phyloP scores from a whole-genome alignment of 2,329 filamentous ascomycete genomes.

The Aspergillus vadensis region DNA sequence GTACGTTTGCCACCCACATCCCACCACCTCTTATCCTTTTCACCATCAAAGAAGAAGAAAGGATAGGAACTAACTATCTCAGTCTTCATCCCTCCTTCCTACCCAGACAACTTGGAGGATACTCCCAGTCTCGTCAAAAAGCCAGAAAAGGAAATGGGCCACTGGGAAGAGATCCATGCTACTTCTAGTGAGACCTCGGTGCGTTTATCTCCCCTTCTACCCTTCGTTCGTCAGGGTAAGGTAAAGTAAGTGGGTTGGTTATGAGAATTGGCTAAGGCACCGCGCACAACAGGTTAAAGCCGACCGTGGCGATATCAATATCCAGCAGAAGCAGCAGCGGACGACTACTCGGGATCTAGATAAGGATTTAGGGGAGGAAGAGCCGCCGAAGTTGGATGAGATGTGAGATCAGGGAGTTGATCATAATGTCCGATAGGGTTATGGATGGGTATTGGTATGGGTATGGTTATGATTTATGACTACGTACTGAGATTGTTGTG shows the following conservation, averaged over 20 bases:
- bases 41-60: neutral
- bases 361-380: slow-evolving; percentile 4
- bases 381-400: slow-evolving; percentile 17
- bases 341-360: slow-evolving; percentile 8
- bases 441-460: neutral
- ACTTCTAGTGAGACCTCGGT: slow-evolving; percentile 17
- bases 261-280: neutral
- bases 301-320: slow-evolving; percentile 18
- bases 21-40: no score
- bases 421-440: no score
- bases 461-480: neutral
- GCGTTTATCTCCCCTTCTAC: neutral
- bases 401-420: slow-evolving; percentile 7
- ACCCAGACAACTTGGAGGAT: slow-evolving; percentile 16
- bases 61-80: neutral
- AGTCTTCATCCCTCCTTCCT: slow-evolving; percentile 17
- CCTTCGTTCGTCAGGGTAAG: neutral
- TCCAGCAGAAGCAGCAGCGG: slow-evolving; percentile 4
- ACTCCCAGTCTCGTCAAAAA: slow-evolving; percentile 12
- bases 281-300: slow-evolving; percentile 16
- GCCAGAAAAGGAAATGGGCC: neutral
- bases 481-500: neutral
- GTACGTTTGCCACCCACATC: neutral
- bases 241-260: no score
- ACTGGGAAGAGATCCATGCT: slow-evolving; percentile 19